Percentiles rank a stretch among this genome's conserved stretches.
phyloP scores from a whole-genome alignment of 2,329 filamentous ascomycete species.

The Aspergillus floridensis region DNA sequence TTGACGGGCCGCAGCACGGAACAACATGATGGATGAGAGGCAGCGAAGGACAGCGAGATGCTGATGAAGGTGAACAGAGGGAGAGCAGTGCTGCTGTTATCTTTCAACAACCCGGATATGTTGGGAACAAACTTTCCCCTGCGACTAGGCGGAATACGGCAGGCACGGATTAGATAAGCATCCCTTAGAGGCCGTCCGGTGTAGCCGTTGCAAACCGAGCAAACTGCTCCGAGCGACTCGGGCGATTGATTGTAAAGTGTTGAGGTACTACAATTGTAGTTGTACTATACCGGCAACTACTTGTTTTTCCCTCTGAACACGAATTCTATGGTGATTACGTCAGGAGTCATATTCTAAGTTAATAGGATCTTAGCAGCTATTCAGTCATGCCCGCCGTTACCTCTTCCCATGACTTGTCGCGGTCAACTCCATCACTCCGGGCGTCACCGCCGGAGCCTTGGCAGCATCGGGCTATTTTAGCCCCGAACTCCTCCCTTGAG shows the following conservation, averaged over 20 bases:
- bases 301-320: neutral
- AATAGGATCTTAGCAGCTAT: neutral
- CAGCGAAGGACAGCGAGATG: constrained; percentile 29
- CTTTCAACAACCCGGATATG: constrained; percentile 32
- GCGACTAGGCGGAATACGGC: constrained; percentile 27
- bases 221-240: constrained; percentile 16
- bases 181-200: constrained; percentile 28
- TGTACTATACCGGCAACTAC: neutral
- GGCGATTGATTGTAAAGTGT: no score
- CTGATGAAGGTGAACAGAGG: constrained; percentile 18
- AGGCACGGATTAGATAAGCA: constrained; percentile 21
- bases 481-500: neutral
- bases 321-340: no score
- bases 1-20: constrained; percentile 64
- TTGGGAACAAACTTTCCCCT: constrained; percentile 37
- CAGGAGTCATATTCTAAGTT: neutral
- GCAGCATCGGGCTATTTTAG: neutral
- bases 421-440: neutral
- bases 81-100: constrained; percentile 26
- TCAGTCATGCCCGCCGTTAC: neutral
- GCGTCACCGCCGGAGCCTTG: neutral
- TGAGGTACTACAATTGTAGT: no score
- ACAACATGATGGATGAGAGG: constrained; percentile 60
- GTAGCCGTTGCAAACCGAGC: constrained; percentile 30
- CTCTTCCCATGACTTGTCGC: neutral